phyloP scores from a whole-genome alignment of 306 rosid genomes.

The Cucurbita maxima region DNA sequence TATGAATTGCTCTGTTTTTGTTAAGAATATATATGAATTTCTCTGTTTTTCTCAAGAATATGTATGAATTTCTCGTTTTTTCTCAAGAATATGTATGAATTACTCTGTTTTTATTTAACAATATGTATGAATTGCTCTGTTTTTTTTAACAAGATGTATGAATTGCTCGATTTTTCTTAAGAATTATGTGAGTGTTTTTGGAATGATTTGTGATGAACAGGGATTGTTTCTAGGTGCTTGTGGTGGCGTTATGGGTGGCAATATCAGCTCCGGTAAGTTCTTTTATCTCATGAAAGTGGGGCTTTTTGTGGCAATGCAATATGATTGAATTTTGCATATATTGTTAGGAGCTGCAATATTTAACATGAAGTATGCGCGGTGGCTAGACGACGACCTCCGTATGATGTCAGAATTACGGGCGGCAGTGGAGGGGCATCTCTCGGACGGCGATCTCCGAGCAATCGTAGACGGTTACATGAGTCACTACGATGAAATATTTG shows the following conservation, averaged over 20 bases:
- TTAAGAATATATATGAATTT: too few species aligned
- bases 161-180: neutral
- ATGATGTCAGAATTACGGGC: slow-evolving; percentile 54
- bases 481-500: slow-evolving; percentile 71
- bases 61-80: too few species aligned
- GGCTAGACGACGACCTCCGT: slow-evolving; percentile 85
- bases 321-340: too few species aligned
- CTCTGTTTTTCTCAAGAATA: too few species aligned
- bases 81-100: too few species aligned
- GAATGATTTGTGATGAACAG: slow-evolving; percentile 15
- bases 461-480: slow-evolving; percentile 49
- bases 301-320: neutral
- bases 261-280: slow-evolving; percentile 43
- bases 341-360: slow-evolving; percentile 71
- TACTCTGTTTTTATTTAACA: too few species aligned
- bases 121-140: too few species aligned
- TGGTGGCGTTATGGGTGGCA: slow-evolving; percentile 49
- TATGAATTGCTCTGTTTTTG: too few species aligned
- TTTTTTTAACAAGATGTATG: too few species aligned
- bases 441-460: slow-evolving; percentile 46
- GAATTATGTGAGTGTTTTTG: neutral
- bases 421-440: slow-evolving; percentile 40
- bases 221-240: slow-evolving; percentile 54
- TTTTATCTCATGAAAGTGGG: neutral
- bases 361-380: slow-evolving; percentile 84